Evolutionary conservation across 148 eudicot species (phyloP).

Genomic region (Tetragonia tetragonoides): DNA sequence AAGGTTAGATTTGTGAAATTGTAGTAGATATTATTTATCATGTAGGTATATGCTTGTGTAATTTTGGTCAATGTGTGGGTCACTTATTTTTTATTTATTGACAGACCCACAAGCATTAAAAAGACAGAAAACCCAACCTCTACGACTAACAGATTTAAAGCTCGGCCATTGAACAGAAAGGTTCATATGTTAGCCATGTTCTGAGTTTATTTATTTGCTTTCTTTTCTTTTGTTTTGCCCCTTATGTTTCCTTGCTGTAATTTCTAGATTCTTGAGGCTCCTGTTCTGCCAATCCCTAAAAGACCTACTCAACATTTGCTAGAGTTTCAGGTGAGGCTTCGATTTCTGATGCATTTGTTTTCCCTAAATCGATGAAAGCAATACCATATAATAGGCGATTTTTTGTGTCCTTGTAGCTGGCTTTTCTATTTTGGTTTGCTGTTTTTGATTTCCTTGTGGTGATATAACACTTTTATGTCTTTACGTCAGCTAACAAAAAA

Average conservation of each 20-base stretch:
- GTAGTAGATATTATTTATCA: not conserved
- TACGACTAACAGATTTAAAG: slow-evolving; percentile 54
- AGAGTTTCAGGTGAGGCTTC: slow-evolving; percentile 54
- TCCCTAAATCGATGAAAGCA: too few relatives aligned
- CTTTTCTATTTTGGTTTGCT: not conserved
- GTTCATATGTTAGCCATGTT: slow-evolving; percentile 26
- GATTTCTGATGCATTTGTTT: slow-evolving; percentile 7
- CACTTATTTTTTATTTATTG: slow-evolving; percentile 2
- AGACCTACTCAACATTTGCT: slow-evolving; percentile 55
- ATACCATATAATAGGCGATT: not conserved
- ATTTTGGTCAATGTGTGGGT: not conserved
- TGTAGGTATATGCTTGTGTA: not conserved
- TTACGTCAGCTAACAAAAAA: not conserved
- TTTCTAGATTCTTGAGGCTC: slow-evolving; percentile 66
- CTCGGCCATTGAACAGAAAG: slow-evolving; percentile 81
- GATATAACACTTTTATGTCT: not conserved
- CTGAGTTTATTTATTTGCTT: not conserved
- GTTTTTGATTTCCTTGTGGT: not conserved
- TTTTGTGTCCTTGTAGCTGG: not conserved
- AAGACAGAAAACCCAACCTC: slow-evolving; percentile 40
- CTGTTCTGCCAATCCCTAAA: slow-evolving; percentile 46
- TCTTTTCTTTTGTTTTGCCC: not conserved
- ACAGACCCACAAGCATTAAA: slow-evolving; percentile 51
- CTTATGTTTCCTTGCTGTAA: not conserved
- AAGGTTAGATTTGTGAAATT: slow-evolving; percentile 42